These are phyloP conservation scores for Aspergillus sclerotiicarbonarius DNA, from an alignment of 495 filamentous ascomycete genomes.

Conservation along the genomic window DNA sequence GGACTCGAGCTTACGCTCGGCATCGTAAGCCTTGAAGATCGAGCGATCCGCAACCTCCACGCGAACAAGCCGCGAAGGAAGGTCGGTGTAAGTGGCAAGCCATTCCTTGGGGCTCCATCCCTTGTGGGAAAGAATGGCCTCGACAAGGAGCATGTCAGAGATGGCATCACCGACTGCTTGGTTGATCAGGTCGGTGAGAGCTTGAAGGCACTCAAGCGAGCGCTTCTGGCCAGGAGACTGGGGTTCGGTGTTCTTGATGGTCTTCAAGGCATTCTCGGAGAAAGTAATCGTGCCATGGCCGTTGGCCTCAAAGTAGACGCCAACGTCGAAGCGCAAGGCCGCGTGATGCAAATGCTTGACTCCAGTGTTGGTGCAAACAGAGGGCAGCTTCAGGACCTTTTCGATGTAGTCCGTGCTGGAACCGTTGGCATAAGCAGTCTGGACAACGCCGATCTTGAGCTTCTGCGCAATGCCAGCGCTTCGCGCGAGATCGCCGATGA, in stretches of 20 bases:
- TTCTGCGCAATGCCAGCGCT: constrained; percentile 74
- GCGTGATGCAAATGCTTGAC: constrained; percentile 98
- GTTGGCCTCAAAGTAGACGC: constrained; percentile 98
- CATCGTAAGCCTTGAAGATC: constrained; percentile 84
- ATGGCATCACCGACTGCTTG: constrained; percentile 96
- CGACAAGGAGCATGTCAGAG: constrained; percentile 93
- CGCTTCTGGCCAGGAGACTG: constrained; percentile 88
- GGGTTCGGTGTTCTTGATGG: constrained; percentile 73
- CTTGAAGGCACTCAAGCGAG: constrained; percentile 75
- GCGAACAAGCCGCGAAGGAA: constrained; percentile 90
- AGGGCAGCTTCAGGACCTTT: constrained; percentile 82
- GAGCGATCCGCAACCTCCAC: constrained; percentile 86
- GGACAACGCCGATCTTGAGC: constrained; percentile 87
- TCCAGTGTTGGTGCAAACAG: constrained; percentile 90
- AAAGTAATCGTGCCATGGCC: constrained; percentile 97
- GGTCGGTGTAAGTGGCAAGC: constrained; percentile 90
- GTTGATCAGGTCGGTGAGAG: constrained; percentile 88
- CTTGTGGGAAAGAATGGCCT: constrained; percentile 95
- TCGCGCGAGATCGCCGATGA: constrained; percentile 84
- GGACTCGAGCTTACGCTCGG: constrained; percentile 80
- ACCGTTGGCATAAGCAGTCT: constrained; percentile 97
- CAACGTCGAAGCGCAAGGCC: constrained; percentile 84
- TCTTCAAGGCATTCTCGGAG: constrained; percentile 73
- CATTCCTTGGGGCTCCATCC: constrained; percentile 86
- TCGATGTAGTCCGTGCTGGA: constrained; percentile 89